Conservation (phyloP, 192 early-diverging fungal genomes). For the Coemansia sp. region DNA sequence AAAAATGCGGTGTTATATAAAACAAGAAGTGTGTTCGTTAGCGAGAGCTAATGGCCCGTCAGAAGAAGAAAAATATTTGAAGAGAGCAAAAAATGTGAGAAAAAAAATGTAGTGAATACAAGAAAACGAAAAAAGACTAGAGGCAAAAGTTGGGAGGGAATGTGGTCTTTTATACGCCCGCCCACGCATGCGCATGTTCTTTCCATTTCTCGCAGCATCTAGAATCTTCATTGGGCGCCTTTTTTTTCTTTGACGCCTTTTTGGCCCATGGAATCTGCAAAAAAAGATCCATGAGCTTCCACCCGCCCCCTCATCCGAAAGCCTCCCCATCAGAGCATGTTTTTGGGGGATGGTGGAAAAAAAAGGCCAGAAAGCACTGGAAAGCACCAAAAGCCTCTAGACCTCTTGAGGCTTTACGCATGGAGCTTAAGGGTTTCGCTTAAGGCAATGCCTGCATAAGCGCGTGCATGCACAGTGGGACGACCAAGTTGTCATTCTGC, state of each 20-base stretch:
- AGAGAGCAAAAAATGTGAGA: not conserved
- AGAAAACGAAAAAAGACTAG: not conserved
- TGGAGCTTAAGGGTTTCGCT: no score
- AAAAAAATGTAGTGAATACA: conserved; percentile 8
- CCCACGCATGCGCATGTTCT: not conserved
- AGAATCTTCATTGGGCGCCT: conserved; percentile 8
- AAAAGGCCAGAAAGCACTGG: no score
- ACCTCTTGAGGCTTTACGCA: no score
- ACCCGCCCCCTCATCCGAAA: conserved; percentile 10
- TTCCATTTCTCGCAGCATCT: not conserved
- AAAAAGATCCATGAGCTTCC: conserved; percentile 15
- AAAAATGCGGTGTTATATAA: conserved; percentile 20
- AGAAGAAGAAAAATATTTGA: not conserved
- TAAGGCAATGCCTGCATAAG: not conserved
- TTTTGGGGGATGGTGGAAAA: not conserved
- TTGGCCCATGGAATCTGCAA: not conserved
- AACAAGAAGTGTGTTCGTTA: conserved; percentile 11
- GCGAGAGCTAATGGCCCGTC: conserved; percentile 3
- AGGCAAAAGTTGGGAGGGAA: not conserved
- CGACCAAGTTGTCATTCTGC: conserved; percentile 95
- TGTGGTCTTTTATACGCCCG: not conserved
- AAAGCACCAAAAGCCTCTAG: not conserved
- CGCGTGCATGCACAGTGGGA: conserved; percentile 79
- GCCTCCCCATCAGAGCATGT: not conserved
- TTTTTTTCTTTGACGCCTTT: not conserved